Evolutionary conservation across 257 asterid species (phyloP), one percentile per base, ranked within the genome.

Genomic region (Mentha longifolia): DNA sequence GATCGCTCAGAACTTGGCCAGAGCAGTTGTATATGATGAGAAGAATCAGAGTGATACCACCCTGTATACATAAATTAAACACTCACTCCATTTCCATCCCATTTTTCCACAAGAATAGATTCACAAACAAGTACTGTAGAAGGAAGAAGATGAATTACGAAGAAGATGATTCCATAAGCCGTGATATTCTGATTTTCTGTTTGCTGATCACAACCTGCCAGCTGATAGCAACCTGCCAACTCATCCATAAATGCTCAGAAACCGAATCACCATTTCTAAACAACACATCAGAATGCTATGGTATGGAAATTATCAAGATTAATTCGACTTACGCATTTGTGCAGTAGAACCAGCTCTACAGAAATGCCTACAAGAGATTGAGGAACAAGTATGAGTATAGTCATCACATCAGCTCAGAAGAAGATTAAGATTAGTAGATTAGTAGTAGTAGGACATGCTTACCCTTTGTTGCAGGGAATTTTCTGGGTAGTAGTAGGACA

Each of bases 21-120:
- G 99, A 92, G 64, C 93, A 95, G 87, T 89, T 95, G 92, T 95
- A 95, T 77, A 95, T 89, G 74, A 95, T 89, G 64, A 92, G 72
- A 66, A 95, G 92, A 41, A 95, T 81, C 12, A 89, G 91, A 60
- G 89, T 83, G 74, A 95, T 86, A 43, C 84, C 96, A 58, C 81
- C 96, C 99, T 95, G 39, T 7, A 35, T 35, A 35, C 31, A 28
- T 28, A 28, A 28, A 28, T 28, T 3, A 28, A 28, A 28, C 31
- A 28, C 31, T 28, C 31, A 28, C 31, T 28, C 31, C 31, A 2
- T 28, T 28, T 28, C 31, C 31, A 28, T 28, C 2, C 31, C 31
- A 28, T 28, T 28, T 28, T 28, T 2, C 31, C 31, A 28, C 31
- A 28, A 28, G 31, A 28, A 28, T 28, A 28, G 31, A 28, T 28